A percentile compares a stretch with the other conserved stretches of the same genome.
phyloP scores from a whole-genome alignment of 2,329 filamentous ascomycete genomes.

The Botrytis cinerea region DNA sequence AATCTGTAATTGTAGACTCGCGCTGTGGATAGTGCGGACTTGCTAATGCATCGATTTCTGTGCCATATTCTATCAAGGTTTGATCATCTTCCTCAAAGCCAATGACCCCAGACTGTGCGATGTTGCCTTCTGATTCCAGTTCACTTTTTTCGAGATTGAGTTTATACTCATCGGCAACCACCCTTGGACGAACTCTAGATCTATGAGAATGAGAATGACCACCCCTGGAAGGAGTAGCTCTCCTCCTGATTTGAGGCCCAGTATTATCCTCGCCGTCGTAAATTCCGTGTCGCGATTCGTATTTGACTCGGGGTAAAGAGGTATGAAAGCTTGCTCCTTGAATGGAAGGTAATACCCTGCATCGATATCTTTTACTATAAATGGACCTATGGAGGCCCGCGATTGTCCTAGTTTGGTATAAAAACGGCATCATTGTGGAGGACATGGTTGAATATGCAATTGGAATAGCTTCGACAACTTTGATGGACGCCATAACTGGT shows the following conservation, averaged over 20 bases:
- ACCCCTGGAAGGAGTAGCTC: background rate
- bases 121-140: slow-evolving; percentile 13
- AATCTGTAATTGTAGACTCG: slow-evolving; percentile 57
- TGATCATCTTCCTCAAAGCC: slow-evolving; percentile 29
- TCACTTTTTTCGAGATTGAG: slow-evolving; percentile 18
- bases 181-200: background rate
- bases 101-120: slow-evolving; percentile 1
- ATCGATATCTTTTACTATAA: slow-evolving; percentile 2
- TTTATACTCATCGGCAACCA: background rate
- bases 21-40: slow-evolving; percentile 31
- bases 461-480: slow-evolving; percentile 24
- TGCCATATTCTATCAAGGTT: slow-evolving; percentile 22
- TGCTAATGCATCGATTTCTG: slow-evolving; percentile 33
- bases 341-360: background rate
- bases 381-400: slow-evolving; percentile 23
- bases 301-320: slow-evolving; percentile 10
- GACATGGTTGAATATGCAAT: slow-evolving; percentile 26
- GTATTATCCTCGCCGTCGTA: background rate
- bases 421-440: slow-evolving; percentile 59
- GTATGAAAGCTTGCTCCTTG: slow-evolving; percentile 10
- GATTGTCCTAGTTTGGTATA: slow-evolving; percentile 72
- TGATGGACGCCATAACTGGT: slow-evolving; percentile 24
- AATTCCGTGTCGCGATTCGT: background rate
- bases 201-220: background rate
- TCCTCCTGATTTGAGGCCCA: background rate